These are phyloP conservation scores for Neurospora discreta DNA, from an alignment of 495 filamentous ascomycete genomes.

Conservation along the genomic window DNA sequence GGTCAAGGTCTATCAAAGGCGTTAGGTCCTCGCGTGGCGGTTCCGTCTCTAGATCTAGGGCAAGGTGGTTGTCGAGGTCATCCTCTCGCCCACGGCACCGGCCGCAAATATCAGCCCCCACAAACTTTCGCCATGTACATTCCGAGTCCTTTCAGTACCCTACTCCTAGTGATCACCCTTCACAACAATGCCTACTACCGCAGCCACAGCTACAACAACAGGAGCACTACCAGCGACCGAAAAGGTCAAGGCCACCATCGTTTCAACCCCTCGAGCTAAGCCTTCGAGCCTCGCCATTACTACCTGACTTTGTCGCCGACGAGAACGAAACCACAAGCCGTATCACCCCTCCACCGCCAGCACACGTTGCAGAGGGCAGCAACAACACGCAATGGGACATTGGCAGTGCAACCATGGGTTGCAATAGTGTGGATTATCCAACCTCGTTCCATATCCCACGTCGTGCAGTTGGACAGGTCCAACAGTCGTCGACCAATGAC, in stretches of 20 bases:
- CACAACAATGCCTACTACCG: conserved; percentile 6
- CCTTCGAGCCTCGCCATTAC: conserved; percentile 56
- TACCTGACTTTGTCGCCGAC: conserved; percentile 38
- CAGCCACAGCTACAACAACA: conserved; percentile 3
- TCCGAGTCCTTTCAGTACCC: conserved; percentile 37
- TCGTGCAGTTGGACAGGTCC: conserved; percentile 26
- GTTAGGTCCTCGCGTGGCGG: conserved; percentile 22
- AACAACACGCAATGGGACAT: conserved; percentile 22
- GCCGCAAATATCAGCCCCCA: conserved; percentile 36
- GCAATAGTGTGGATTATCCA: conserved; percentile 34
- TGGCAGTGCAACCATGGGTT: conserved; percentile 19
- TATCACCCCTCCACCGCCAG: conserved; percentile 32
- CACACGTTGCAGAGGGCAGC: conserved; percentile 22
- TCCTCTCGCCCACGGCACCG: conserved; percentile 26
- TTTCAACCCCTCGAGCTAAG: conserved; percentile 68
- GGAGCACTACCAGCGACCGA: conserved; percentile 4
- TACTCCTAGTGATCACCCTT: conserved; percentile 11
- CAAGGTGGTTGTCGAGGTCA: conserved; percentile 20
- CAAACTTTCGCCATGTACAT: conserved; percentile 39
- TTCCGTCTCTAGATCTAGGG: conserved; percentile 22
- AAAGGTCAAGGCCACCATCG: conserved; percentile 19
- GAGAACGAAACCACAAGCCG: conserved; percentile 9
- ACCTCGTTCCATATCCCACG: conserved; percentile 42
- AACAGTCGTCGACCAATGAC: conserved; percentile 13
- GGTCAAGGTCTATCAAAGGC: conserved; percentile 19